Percentiles rank a stretch among this genome's conserved stretches.
Evolutionary conservation across 2,329 filamentous ascomycete species (phyloP).

Genomic region (Ascochyta rabiei): DNA sequence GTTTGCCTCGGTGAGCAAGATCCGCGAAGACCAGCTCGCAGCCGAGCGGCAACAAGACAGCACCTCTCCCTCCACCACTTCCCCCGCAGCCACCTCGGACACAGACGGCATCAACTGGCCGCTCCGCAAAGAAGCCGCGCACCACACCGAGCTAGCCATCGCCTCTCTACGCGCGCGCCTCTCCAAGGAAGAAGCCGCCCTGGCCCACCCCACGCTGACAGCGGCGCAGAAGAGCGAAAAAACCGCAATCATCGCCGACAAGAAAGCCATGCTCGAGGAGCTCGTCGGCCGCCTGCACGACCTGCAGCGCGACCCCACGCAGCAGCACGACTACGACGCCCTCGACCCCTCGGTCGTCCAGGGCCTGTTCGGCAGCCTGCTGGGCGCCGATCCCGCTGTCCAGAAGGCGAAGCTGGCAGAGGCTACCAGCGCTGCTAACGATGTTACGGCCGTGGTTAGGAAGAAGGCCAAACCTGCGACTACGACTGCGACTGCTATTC

Average conservation of each 20-base stretch:
- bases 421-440: slow-evolving; percentile 74
- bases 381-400: slow-evolving; percentile 67
- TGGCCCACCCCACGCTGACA: slow-evolving; percentile 55
- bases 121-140: slow-evolving; percentile 72
- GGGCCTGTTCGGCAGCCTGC: slow-evolving; percentile 67
- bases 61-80: slow-evolving; percentile 34
- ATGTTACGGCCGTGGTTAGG: slow-evolving; percentile 75
- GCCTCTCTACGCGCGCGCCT: slow-evolving; percentile 74
- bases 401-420: slow-evolving; percentile 71
- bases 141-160: slow-evolving; percentile 76
- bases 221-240: slow-evolving; percentile 71
- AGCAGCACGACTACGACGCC: slow-evolving; percentile 48
- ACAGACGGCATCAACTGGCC: slow-evolving; percentile 68
- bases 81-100: slow-evolving; percentile 41
- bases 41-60: slow-evolving; percentile 44
- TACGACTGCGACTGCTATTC: slow-evolving; percentile 1
- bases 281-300: slow-evolving; percentile 71
- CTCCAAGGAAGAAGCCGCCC: slow-evolving; percentile 69
- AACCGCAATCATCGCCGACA: slow-evolving; percentile 65
- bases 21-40: slow-evolving; percentile 56
- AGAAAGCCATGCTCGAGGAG: slow-evolving; percentile 78
- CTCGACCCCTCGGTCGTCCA: slow-evolving; percentile 56
- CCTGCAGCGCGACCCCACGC: slow-evolving; percentile 65
- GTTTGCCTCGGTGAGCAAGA: slow-evolving; percentile 79
- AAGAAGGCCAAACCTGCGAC: slow-evolving; percentile 63